Evolutionary conservation across 768 basidiomycete genomes (phyloP).

Genomic region (Rhodotorula babjevae): DNA sequence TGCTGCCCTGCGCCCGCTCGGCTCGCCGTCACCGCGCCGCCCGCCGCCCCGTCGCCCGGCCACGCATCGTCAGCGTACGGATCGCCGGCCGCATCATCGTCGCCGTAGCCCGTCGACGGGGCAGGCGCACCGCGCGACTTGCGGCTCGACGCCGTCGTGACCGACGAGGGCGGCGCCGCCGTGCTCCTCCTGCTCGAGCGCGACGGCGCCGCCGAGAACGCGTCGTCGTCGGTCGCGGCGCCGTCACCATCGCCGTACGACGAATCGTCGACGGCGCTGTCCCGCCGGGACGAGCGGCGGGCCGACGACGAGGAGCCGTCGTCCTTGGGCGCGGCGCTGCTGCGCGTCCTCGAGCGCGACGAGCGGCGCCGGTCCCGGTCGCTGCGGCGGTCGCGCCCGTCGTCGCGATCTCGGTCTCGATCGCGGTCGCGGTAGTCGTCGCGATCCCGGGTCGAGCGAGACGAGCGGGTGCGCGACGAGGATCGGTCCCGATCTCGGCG

Average conservation of each 20-base stretch:
- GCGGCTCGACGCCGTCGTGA: background rate
- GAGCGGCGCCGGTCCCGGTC: too few species aligned
- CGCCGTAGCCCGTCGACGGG: background rate
- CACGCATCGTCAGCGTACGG: background rate
- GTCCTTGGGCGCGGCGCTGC: background rate
- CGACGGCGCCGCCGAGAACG: background rate
- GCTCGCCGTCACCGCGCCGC: background rate
- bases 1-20: background rate
- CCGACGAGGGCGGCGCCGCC: background rate
- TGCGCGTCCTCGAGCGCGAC: background rate
- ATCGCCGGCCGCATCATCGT: background rate
- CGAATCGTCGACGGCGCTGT: background rate
- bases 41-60: background rate
- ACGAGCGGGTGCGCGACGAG: background rate
- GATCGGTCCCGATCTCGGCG: background rate
- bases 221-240: too few species aligned
- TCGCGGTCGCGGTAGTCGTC: constrained; percentile 1
- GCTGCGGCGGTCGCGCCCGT: background rate
- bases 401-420: background rate
- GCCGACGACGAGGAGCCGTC: background rate
- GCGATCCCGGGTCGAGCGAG: constrained; percentile 1
- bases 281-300: background rate
- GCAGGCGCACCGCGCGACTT: background rate
- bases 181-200: background rate
- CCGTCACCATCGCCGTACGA: background rate